phyloP scores from a whole-genome alignment of 768 basidiomycete species.

The Coprinopsis cinerea region DNA sequence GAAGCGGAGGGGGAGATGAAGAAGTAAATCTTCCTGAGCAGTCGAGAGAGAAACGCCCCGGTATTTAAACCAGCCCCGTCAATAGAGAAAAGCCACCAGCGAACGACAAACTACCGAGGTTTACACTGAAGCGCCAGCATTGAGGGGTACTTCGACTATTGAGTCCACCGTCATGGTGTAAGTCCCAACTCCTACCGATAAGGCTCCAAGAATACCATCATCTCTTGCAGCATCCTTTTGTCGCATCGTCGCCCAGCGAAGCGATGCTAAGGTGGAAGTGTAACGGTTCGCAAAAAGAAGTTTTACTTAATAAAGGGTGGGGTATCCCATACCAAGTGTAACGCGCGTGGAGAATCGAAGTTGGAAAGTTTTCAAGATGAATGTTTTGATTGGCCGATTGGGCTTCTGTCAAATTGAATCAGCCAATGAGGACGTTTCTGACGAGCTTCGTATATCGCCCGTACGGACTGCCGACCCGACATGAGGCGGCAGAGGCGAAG shows the following conservation, averaged over 20 bases:
- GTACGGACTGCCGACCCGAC: too few species aligned
- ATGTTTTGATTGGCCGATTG: too few species aligned
- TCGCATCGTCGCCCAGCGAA: too few species aligned
- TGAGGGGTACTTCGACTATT: neutral
- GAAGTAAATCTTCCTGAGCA: neutral
- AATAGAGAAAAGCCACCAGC: neutral
- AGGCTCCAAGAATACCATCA: neutral
- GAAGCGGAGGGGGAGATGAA: neutral
- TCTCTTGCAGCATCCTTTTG: neutral
- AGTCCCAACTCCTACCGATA: neutral
- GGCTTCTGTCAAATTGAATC: too few species aligned
- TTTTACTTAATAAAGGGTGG: neutral
- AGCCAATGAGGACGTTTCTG: too few species aligned
- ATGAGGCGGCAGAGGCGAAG: too few species aligned
- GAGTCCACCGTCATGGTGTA: too few species aligned
- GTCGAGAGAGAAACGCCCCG: neutral
- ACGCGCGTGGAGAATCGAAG: neutral
- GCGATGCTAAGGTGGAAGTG: too few species aligned
- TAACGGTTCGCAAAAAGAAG: neutral
- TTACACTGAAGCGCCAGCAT: neutral
- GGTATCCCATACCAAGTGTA: neutral
- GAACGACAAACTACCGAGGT: conserved; percentile 3
- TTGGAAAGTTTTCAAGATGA: too few species aligned
- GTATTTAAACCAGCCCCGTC: neutral
- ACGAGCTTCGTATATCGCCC: too few species aligned